Conservation (phyloP, 2,329 filamentous ascomycete species). For the Thielaviopsis populi region DNA sequence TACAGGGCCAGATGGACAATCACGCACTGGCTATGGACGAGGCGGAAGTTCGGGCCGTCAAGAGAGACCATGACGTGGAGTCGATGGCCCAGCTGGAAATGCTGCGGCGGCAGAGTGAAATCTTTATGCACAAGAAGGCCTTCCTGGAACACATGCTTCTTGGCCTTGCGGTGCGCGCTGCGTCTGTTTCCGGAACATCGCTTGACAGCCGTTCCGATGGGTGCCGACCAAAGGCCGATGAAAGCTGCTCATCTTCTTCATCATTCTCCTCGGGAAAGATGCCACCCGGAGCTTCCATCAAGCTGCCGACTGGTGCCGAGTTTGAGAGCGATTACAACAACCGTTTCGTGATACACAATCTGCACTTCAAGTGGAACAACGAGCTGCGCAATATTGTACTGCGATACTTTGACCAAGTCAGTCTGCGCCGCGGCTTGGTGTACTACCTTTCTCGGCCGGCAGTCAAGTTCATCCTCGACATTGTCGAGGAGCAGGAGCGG, state of each 20-base stretch:
- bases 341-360: constrained; percentile 93
- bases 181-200: constrained; percentile 6
- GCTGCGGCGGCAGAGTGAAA: constrained; percentile 38
- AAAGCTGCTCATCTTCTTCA: constrained; percentile 24
- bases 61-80: constrained; percentile 35
- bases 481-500: constrained; percentile 85
- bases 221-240: background rate
- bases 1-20: constrained; percentile 61
- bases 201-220: constrained; percentile 3
- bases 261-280: constrained; percentile 27
- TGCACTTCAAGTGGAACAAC: constrained; percentile 98
- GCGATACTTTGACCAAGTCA: constrained; percentile 93
- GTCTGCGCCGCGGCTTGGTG: constrained; percentile 86
- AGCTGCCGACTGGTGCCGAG: constrained; percentile 58
- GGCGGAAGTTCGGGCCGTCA: constrained; percentile 52
- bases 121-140: constrained; percentile 41
- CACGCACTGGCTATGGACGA: constrained; percentile 62
- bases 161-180: constrained; percentile 8
- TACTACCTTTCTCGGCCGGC: constrained; percentile 94
- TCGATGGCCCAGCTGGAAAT: constrained; percentile 46
- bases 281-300: constrained; percentile 42
- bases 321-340: constrained; percentile 95
- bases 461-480: constrained; percentile 95
- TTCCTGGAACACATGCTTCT: constrained; percentile 44
- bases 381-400: constrained; percentile 88